phyloP scores from a whole-genome alignment of 192 early-diverging fungal genomes.

The Chytriomyces sp. region DNA sequence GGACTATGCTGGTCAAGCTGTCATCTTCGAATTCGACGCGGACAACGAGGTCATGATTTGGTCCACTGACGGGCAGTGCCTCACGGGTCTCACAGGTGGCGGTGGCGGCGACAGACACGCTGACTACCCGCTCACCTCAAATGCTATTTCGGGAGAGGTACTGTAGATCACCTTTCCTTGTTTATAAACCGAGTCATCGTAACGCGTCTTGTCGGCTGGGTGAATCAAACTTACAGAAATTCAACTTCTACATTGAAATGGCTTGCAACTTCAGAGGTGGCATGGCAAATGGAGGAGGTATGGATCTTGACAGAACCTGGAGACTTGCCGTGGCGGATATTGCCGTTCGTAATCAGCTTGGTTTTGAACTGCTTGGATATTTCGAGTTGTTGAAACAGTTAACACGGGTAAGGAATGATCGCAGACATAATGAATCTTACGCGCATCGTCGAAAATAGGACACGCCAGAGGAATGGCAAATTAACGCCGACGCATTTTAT shows the following conservation, averaged over 20 bases:
- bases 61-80: slow-evolving; percentile 74
- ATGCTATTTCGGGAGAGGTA: slow-evolving; percentile 44
- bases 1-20: slow-evolving; percentile 68
- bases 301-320: slow-evolving; percentile 65
- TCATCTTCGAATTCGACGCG: slow-evolving; percentile 87
- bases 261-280: slow-evolving; percentile 96
- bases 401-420: slow-evolving; percentile 43
- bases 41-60: slow-evolving; percentile 90
- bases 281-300: slow-evolving; percentile 65
- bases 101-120: slow-evolving; percentile 56
- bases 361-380: slow-evolving; percentile 73
- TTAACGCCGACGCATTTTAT: slow-evolving; percentile 78
- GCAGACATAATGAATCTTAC: not conserved
- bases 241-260: slow-evolving; percentile 84
- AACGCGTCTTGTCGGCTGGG: not conserved
- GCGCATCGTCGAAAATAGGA: slow-evolving; percentile 48
- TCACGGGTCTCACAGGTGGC: slow-evolving; percentile 90
- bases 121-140: slow-evolving; percentile 53
- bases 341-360: slow-evolving; percentile 69
- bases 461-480: slow-evolving; percentile 68
- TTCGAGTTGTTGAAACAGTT: slow-evolving; percentile 76
- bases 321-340: slow-evolving; percentile 66
- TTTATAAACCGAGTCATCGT: not conserved
- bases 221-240: slow-evolving; percentile 17
- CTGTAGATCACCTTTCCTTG: not conserved